Conservation (phyloP, 495 filamentous ascomycete species). For the Bryoglossum gracile region DNA sequence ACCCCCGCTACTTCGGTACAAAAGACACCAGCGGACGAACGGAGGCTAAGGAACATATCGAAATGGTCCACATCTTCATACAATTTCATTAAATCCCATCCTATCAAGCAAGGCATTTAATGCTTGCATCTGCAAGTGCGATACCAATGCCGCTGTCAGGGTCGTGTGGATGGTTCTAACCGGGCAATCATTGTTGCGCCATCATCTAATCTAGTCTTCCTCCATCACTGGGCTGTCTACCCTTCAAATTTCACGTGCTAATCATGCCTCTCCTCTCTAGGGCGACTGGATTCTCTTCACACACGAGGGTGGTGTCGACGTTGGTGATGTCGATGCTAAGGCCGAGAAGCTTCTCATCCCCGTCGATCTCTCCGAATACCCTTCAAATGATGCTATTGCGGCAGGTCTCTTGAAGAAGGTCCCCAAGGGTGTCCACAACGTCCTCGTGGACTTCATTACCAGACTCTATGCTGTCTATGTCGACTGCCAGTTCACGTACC, state of each 20-base stretch:
- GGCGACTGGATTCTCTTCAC: conserved; percentile 99
- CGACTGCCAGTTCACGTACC: conserved; percentile 99
- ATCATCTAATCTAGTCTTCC: not conserved
- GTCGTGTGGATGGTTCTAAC: not conserved
- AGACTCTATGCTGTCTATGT: conserved; percentile 91
- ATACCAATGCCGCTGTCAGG: conserved; percentile 14
- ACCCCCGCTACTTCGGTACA: conserved; percentile 13
- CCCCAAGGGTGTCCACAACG: conserved; percentile 90
- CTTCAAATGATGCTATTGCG: conserved; percentile 92
- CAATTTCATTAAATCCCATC: conserved; percentile 9
- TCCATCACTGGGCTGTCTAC: conserved; percentile 4
- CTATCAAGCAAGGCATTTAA: conserved; percentile 5
- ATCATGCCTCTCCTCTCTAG: conserved; percentile 40
- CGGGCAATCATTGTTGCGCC: conserved; percentile 1
- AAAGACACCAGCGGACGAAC: conserved; percentile 38
- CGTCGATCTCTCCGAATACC: conserved; percentile 90
- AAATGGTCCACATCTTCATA: conserved; percentile 18
- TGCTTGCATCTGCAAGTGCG: conserved; percentile 19
- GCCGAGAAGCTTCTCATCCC: conserved; percentile 97
- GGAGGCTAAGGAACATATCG: conserved; percentile 42
- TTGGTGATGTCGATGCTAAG: conserved; percentile 98
- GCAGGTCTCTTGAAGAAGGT: conserved; percentile 80
- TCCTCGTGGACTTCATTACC: conserved; percentile 96
- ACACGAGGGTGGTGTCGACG: conserved; percentile 98
- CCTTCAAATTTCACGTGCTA: conserved; percentile 23